These are phyloP conservation scores for Thinopyrum elongatum DNA, from an alignment of 176 grass and related monocot species.

Conservation along the genomic window DNA sequence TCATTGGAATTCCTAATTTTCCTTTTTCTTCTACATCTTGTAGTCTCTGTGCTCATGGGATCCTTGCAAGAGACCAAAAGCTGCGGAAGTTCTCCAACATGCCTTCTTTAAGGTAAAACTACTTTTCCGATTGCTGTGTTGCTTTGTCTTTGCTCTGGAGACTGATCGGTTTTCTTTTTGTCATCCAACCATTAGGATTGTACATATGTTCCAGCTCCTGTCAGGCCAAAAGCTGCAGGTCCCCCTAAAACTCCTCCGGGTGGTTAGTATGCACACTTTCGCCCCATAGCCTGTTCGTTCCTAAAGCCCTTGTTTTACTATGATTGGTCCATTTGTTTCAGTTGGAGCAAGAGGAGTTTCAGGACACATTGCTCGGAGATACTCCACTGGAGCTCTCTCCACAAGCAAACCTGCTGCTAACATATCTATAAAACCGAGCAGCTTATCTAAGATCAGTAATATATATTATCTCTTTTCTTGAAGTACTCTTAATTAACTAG, in stretches of 20 bases:
- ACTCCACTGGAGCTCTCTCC: conserved; percentile 61
- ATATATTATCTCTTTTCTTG: conserved; percentile 13
- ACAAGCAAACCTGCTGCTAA: conserved; percentile 35
- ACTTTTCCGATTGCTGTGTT: background rate
- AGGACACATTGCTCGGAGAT: conserved; percentile 52
- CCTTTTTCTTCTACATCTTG: conserved; percentile 3
- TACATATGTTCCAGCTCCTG: conserved; percentile 50
- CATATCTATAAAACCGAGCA: conserved; percentile 36
- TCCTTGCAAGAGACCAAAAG: conserved; percentile 88
- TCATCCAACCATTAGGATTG: conserved; percentile 29
- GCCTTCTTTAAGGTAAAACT: conserved; percentile 78
- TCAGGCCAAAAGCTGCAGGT: conserved; percentile 50
- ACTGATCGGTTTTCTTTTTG: conserved; percentile 19
- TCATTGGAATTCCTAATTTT: background rate
- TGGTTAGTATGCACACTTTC: conserved; percentile 56
- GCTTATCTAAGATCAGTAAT: conserved; percentile 54
- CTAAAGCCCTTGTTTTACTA: conserved; percentile 7
- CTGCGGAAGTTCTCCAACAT: conserved; percentile 80
- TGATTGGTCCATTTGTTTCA: conserved; percentile 29
- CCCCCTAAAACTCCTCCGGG: conserved; percentile 75
- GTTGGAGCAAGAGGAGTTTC: conserved; percentile 53
- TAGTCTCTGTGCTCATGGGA: conserved; percentile 93
- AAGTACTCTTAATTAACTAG: background rate
- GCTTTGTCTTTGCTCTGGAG: conserved; percentile 1
- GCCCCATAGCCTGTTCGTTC: background rate